Percentiles rank a stretch among this genome's conserved stretches.
phyloP scores from a whole-genome alignment of 148 eudicot genomes.

The Nepenthes mirabilis region DNA sequence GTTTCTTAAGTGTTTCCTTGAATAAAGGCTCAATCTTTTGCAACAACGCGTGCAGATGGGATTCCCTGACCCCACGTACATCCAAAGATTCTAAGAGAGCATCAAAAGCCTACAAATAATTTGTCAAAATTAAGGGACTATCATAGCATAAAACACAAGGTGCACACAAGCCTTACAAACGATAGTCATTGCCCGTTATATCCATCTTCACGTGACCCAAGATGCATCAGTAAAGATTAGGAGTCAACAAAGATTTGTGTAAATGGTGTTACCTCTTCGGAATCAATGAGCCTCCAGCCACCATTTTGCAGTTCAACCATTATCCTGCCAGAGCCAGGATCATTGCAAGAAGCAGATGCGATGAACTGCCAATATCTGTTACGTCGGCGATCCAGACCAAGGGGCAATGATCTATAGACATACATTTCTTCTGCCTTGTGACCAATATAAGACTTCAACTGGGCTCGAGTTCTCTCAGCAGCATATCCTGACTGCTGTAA shows the following conservation, averaged over 20 bases:
- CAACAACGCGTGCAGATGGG: slow-evolving; percentile 59
- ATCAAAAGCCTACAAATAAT: slow-evolving; percentile 55
- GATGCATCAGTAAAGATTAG: neutral
- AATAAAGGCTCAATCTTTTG: slow-evolving; percentile 49
- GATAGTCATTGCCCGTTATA: no score
- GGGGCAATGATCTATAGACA: slow-evolving; percentile 83
- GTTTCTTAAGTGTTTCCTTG: slow-evolving; percentile 43
- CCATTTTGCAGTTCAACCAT: slow-evolving; percentile 65
- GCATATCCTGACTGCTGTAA: slow-evolving; percentile 49
- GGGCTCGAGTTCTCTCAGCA: slow-evolving; percentile 60
- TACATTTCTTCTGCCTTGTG: slow-evolving; percentile 79
- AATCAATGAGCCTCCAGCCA: slow-evolving; percentile 79
- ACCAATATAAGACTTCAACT: slow-evolving; percentile 64
- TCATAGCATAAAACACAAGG: no score
- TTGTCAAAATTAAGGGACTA: neutral
- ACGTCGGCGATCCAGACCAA: slow-evolving; percentile 85
- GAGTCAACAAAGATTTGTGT: neutral
- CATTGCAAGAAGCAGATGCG: slow-evolving; percentile 57
- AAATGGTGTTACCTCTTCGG: slow-evolving; percentile 44
- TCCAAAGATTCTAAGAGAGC: slow-evolving; percentile 62
- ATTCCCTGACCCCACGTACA: slow-evolving; percentile 72
- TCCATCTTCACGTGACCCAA: no score
- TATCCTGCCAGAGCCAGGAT: slow-evolving; percentile 83
- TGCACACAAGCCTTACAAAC: no score
- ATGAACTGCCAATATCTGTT: slow-evolving; percentile 86